Evolutionary conservation across 2,329 filamentous ascomycete genomes (phyloP).

Genomic region (Penicillium concentricum): DNA sequence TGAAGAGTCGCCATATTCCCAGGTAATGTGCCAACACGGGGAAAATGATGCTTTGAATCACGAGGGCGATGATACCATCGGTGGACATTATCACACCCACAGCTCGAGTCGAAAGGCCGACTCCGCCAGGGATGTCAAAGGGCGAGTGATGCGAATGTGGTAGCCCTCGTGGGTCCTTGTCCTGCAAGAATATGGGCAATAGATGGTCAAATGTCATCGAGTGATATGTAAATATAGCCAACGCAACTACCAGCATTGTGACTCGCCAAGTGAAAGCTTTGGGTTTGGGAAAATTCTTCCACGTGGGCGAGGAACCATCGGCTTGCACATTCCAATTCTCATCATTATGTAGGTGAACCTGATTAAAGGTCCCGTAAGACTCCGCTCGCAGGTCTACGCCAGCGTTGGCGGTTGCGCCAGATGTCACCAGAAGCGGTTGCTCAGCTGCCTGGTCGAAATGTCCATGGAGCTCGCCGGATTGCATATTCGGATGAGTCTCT

Average conservation of each 20-base stretch:
- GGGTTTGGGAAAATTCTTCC: slow-evolving; percentile 40
- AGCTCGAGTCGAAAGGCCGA: slow-evolving; percentile 64
- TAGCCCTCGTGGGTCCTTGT: slow-evolving; percentile 47
- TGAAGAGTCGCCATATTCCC: slow-evolving; percentile 66
- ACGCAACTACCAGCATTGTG: slow-evolving; percentile 72
- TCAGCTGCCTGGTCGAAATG: slow-evolving; percentile 53
- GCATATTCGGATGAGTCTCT: slow-evolving; percentile 86
- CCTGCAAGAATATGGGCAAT: slow-evolving; percentile 89
- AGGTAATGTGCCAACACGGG: slow-evolving; percentile 62
- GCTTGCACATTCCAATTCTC: slow-evolving; percentile 53
- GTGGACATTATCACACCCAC: slow-evolving; percentile 68
- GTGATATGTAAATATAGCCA: slow-evolving; percentile 91
- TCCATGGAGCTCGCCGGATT: slow-evolving; percentile 49
- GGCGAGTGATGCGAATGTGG: slow-evolving; percentile 36
- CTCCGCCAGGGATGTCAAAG: slow-evolving; percentile 62
- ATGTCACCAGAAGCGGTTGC: slow-evolving; percentile 73
- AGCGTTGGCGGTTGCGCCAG: slow-evolving; percentile 70
- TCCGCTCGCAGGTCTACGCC: slow-evolving; percentile 73
- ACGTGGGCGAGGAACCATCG: slow-evolving; percentile 44
- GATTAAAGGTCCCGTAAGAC: slow-evolving; percentile 72
- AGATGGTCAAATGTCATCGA: slow-evolving; percentile 94
- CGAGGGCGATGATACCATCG: slow-evolving; percentile 69
- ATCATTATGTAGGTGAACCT: slow-evolving; percentile 55
- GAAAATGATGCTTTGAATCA: slow-evolving; percentile 71
- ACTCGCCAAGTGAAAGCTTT: slow-evolving; percentile 64